Base-by-base conservation (phyloP, 352 stramenopile genomes). In the Phytopythium vexans region DNA sequence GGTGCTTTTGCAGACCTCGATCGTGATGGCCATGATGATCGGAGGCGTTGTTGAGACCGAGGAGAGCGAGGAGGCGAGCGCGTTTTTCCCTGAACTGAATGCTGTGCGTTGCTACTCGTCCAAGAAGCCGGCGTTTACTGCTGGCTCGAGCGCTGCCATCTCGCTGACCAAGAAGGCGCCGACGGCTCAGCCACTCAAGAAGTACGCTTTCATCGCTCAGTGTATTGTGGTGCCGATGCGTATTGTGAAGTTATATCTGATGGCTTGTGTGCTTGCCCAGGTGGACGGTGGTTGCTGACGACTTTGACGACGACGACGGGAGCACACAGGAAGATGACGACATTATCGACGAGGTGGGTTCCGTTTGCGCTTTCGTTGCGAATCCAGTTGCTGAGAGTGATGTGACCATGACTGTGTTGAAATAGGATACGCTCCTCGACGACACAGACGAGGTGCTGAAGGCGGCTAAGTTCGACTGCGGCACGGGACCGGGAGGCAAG, bases 401-500 rank as follows among this genome's bases (percentile, higher is more conserved):
- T 40, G 1, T 10, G 14, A 33, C 0, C 46, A 7, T 41, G 3
- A 8, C n/a, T 50, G 14, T 16, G 37, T 16, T 16, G 27, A 12
- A 49, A 8, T 32, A 79, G 56, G 80, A 95, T 58, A 83, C 79
- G 8, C 57, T 95, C 36, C 62, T 97, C 34, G 86, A 90, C 43
- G 80, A 93, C 64, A 88, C 77, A 15, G 82, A 96, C 48, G 84
- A 89, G n/a, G 74, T 94, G 14, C 67, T 92, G 33, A 63, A 88
- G 62, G 65, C 78, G 1, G 79, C 80, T 3, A 80, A 90, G 57
- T 64, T 72, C 35, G 80, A 91, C 45, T 91, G 80, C 49, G 85
- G 63, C 2, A 82, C 89, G 41, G 81, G 91, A 58, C 92, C 82
- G 54, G 79, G 82, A 49, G 88, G 88, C 42, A 98, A 98, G 70